phyloP scores from a whole-genome alignment of 495 filamentous ascomycete genomes.

The Chaetomium cochliodes region DNA sequence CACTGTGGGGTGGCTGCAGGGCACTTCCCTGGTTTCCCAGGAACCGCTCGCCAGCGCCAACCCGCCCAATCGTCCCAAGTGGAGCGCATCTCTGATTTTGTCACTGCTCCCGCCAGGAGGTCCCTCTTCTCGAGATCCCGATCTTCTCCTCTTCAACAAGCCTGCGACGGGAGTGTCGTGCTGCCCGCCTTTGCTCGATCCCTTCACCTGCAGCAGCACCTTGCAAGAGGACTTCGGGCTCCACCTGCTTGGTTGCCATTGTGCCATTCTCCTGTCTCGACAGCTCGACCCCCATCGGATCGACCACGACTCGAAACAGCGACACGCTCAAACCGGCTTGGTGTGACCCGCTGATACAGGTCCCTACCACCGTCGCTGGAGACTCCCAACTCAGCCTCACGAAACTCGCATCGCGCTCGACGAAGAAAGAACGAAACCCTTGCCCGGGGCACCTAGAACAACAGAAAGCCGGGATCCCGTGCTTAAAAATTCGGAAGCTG shows the following conservation, averaged over 20 bases:
- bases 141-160: background rate
- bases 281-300: too few species aligned
- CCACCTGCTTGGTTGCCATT: background rate
- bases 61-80: constrained; percentile 16
- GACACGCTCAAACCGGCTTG: background rate
- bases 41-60: constrained; percentile 19
- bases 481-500: background rate
- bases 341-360: constrained; percentile 3
- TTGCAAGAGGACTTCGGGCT: background rate
- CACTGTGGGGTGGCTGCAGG: constrained; percentile 15
- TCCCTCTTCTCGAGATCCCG: constrained; percentile 10
- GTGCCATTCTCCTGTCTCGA: too few species aligned
- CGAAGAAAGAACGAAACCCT: background rate
- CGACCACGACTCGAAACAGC: background rate
- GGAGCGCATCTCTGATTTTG: constrained; percentile 26
- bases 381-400: constrained; percentile 1
- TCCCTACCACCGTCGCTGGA: background rate
- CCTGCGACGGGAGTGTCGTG: background rate
- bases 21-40: constrained; percentile 16
- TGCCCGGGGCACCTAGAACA: background rate
- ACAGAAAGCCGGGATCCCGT: background rate
- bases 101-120: constrained; percentile 16
- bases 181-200: background rate
- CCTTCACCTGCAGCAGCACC: background rate
- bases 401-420: background rate